Conservation (phyloP, 805 yeast species). For the Spencermartinsiella europaea region DNA sequence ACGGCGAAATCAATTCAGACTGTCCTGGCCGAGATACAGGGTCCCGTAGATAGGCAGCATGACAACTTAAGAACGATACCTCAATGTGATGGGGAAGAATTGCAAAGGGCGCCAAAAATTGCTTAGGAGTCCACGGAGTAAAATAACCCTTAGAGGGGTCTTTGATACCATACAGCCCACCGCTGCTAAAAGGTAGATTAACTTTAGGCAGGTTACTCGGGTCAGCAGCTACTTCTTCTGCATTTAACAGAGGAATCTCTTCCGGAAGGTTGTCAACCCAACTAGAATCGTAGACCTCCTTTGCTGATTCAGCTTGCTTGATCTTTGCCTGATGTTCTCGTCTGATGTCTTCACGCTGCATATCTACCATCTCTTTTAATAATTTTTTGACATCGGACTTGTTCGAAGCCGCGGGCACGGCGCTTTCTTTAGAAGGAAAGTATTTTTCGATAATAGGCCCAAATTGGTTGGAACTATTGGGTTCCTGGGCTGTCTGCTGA, state of each 20-base stretch:
- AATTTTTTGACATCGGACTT: constrained; percentile 29
- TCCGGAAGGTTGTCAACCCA: constrained; percentile 47
- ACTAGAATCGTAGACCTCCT: constrained; percentile 41
- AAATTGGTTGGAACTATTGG: constrained; percentile 2
- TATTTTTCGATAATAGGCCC: constrained; percentile 10
- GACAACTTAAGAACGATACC: constrained; percentile 85
- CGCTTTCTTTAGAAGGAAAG: constrained; percentile 8
- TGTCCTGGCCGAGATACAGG: constrained; percentile 97
- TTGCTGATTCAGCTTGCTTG: constrained; percentile 17
- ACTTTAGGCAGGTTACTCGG: constrained; percentile 39
- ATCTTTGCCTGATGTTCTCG: constrained; percentile 13
- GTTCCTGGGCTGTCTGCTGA: neutral
- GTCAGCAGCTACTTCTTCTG: constrained; percentile 48
- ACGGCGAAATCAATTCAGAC: constrained; percentile 92
- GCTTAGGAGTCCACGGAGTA: constrained; percentile 96
- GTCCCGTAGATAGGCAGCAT: constrained; percentile 93
- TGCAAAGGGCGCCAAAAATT: constrained; percentile 88
- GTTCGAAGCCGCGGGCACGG: constrained; percentile 15
- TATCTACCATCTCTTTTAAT: constrained; percentile 27
- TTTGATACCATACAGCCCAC: constrained; percentile 69
- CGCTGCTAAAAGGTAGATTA: constrained; percentile 74
- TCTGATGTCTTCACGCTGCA: constrained; percentile 22
- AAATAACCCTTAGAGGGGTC: constrained; percentile 77
- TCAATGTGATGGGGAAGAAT: constrained; percentile 89
- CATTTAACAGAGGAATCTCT: constrained; percentile 40